Base-by-base conservation (phyloP, 345 rosid species). In the Capsella bursapastoris region DNA sequence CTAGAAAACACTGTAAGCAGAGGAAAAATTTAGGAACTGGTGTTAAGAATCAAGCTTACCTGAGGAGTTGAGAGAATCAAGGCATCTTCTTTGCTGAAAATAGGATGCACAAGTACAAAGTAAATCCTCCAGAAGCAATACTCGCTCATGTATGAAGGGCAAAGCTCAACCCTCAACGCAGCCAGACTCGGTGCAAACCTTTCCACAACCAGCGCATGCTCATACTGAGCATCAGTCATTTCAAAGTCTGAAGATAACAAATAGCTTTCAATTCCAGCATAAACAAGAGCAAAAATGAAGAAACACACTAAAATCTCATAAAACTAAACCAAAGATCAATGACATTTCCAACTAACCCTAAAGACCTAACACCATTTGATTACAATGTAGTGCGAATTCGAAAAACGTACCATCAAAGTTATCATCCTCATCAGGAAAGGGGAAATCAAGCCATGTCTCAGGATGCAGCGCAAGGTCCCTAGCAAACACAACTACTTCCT, bases 381-480 rank as follows among this genome's bases (percentile, higher is more conserved):
- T 1, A 66, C 55, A 74, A 59, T 61, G 32, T 68, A 48, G 16
- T 14, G 27, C 66, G 14, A 66, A 44, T 41, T 53, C 11, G 40
- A 29, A 58, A 43, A 43, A 51, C 85, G 48, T 82, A 95, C 97
- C 97, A 68, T 86, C 93, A 73, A 89, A 83, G 75, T 79, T 37
- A 74, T 86, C 86, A 4, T 92, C 97, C 68, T 95, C 97, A 7
- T 84, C 85, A 43, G 93, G 97, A 15, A 92, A 85, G 13, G 99
- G 96, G 31, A 92, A 92, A 86, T 92, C 97, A 68, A 92, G 75
- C 99, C 99, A 95, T 14, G 97, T 92, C 81, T 95, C 97, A 0
- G 97, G 97, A 86, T 91, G 97, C 84, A 89, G 78, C 27, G 96
- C 90, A 52, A 92, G 90, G 62, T 95, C 93, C 61, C 85, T 81